phyloP scores from a whole-genome alignment of 108 stramenopile genomes.

The Nitzschia sp. region DNA sequence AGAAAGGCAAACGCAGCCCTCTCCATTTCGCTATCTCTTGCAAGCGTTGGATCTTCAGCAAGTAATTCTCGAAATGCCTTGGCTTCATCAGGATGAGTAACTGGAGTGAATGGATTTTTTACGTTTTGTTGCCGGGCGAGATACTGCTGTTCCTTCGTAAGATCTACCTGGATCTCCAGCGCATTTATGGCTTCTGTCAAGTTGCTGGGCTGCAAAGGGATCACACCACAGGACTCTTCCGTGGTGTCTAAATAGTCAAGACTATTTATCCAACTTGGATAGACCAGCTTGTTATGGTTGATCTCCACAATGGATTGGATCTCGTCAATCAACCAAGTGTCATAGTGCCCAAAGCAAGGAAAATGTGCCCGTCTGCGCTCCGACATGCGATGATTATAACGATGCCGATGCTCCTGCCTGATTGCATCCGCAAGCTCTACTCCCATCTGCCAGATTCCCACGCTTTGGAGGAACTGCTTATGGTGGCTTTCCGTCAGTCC shows the following conservation, averaged over 20 bases:
- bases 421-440: background rate
- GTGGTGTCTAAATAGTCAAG: background rate
- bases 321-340: background rate
- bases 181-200: background rate
- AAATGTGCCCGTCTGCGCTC: background rate
- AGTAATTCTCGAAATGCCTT: too few species aligned
- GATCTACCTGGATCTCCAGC: too few species aligned
- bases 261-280: background rate
- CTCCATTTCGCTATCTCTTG: too few species aligned
- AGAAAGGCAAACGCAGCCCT: too few species aligned
- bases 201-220: background rate
- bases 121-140: too few species aligned
- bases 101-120: too few species aligned
- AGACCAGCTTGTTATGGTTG: background rate
- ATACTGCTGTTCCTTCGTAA: too few species aligned
- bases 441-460: background rate
- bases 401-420: background rate
- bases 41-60: too few species aligned
- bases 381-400: background rate
- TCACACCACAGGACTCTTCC: background rate
- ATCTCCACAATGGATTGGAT: background rate
- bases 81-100: too few species aligned
- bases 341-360: slow-evolving; percentile 1
- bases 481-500: background rate
- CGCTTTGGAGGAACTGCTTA: background rate